Evolutionary conservation across 352 stramenopile species (phyloP), one percentile per base, ranked within the genome.

Genomic region (Halophytophthora batemanensis): DNA sequence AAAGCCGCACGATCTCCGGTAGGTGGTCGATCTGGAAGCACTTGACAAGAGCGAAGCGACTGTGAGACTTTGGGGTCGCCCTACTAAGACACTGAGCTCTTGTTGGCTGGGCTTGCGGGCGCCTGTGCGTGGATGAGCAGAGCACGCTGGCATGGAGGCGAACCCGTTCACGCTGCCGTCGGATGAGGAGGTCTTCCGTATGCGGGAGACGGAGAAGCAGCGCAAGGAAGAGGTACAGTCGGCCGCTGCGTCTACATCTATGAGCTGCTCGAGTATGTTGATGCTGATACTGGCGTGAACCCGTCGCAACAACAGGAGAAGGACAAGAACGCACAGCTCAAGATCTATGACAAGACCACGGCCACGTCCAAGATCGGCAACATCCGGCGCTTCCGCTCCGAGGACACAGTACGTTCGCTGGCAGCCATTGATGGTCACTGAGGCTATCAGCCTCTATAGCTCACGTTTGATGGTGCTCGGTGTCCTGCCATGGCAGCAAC

Each of bases 101-200:
- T 8, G 25, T 21, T 15, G 41, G 17, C 41, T 36, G 22, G 15
- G 18, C 15, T 17, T 11, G 12, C 15, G 19, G 29, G 19, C 23
- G 21, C 42, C 15, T 29, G 23, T 35, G 25, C 25, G 25, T 8
- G 4, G 42, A 14, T n/a, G 36, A 31, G 22, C 50, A 78, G 69
- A 82, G 28, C 60, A 80, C 36, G 37, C 44, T n/a, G 59, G 56
- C 12, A 58, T 64, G 22, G 80, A 90, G 61, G 35, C 66, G 25
- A 97, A 97, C 51, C 93, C 93, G 17, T 98, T 98, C 59, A 87
- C 78, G 25, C 77, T 98, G 33, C 93, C 93, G 10, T 89, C 77
- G 34, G 93, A 98, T 80, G 93, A 98, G 46, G 87, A 98, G 65
- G 85, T 98, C 25, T 98, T 98, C 50, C 84, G 82, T 45, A 93